Conservation (phyloP, 805 yeast genomes). For the Wickerhamiella australiensis region DNA sequence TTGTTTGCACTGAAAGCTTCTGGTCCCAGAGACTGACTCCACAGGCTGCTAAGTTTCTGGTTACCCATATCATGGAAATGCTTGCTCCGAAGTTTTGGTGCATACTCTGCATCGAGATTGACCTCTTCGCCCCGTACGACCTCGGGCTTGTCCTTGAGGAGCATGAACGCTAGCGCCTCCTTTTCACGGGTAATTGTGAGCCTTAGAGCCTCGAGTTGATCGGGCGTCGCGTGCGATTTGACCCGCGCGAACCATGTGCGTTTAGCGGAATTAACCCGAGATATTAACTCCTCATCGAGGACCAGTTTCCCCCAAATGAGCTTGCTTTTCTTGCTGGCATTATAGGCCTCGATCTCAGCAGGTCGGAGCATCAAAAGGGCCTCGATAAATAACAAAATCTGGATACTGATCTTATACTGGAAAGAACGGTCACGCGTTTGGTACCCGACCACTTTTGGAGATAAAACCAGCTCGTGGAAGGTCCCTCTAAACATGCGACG, state of each 20-base stretch:
- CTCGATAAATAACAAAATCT: slow-evolving; percentile 9
- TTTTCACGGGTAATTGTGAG: neutral
- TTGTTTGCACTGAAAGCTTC: neutral
- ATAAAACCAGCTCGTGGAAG: neutral
- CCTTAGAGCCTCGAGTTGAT: neutral
- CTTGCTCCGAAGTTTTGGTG: neutral
- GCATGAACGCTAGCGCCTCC: neutral
- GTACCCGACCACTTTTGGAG: neutral
- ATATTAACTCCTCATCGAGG: neutral
- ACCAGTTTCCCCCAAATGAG: slow-evolving; percentile 1
- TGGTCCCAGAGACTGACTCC: neutral
- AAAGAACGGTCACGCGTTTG: neutral
- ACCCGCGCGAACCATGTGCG: neutral
- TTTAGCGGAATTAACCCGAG: neutral
- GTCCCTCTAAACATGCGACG: neutral
- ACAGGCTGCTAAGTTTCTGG: neutral
- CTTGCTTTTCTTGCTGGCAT: neutral
- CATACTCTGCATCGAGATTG: neutral
- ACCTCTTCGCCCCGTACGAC: neutral
- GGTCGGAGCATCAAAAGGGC: slow-evolving; percentile 6
- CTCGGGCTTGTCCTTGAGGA: neutral
- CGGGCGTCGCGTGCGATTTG: neutral
- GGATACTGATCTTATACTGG: slow-evolving; percentile 4
- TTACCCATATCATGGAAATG: slow-evolving; percentile 5
- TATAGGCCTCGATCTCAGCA: neutral